Conservation (phyloP, 108 stramenopile genomes). For the Fistulifera pelliculosa region DNA sequence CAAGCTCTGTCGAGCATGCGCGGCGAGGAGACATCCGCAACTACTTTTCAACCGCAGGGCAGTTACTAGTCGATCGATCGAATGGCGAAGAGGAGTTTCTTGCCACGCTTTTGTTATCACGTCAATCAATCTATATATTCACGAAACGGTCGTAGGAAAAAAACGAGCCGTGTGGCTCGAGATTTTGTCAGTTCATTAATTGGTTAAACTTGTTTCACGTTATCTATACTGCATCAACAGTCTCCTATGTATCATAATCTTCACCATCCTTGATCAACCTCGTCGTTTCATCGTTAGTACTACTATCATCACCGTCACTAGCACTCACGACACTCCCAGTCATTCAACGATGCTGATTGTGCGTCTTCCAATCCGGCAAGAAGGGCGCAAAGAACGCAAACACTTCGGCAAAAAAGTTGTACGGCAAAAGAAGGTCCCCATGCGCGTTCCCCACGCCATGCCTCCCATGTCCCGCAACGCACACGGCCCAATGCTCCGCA, state of each 20-base stretch:
- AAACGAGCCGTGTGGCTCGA: too few relatives aligned
- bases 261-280: too few relatives aligned
- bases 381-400: slow-evolving; percentile 80
- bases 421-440: slow-evolving; percentile 85
- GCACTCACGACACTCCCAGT: too few relatives aligned
- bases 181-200: too few relatives aligned
- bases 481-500: slow-evolving; percentile 85
- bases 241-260: too few relatives aligned
- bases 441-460: slow-evolving; percentile 53
- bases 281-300: too few relatives aligned
- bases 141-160: too few relatives aligned
- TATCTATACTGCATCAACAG: too few relatives aligned
- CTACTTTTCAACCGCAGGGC: slow-evolving; percentile 26
- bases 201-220: too few relatives aligned
- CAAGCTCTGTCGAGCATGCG: slow-evolving; percentile 25
- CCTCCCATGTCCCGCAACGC: slow-evolving; percentile 83
- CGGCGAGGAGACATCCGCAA: slow-evolving; percentile 11
- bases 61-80: slow-evolving; percentile 18
- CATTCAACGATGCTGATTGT: slow-evolving; percentile 48
- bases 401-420: slow-evolving; percentile 87
- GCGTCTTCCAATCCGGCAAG: slow-evolving; percentile 85
- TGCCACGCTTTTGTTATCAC: background rate
- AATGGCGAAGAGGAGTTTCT: background rate
- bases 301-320: too few relatives aligned
- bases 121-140: too few relatives aligned